Conservation (phyloP, 1,139 yeast genomes). For the Lodderomyces oxycetoniae region DNA sequence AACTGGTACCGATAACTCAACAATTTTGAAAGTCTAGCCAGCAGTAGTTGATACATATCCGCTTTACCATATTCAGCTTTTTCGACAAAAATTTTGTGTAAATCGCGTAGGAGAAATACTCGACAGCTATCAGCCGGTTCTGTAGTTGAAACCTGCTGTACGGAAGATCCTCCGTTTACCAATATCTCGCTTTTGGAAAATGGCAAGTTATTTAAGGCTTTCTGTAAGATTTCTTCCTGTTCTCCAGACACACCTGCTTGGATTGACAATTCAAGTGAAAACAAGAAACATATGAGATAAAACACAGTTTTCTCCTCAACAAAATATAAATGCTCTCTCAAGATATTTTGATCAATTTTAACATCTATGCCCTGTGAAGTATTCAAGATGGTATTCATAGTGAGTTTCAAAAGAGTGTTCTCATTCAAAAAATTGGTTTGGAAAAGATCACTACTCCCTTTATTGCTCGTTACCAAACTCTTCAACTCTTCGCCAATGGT, state of each 20-base stretch:
- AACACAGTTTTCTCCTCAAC: slow-evolving; percentile 3
- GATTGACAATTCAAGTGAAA: neutral
- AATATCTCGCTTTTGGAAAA: slow-evolving; percentile 1
- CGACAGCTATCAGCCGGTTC: slow-evolving; percentile 21
- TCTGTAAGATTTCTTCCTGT: neutral
- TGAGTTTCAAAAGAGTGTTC: slow-evolving; percentile 13
- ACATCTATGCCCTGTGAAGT: slow-evolving; percentile 4
- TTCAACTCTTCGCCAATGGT: slow-evolving; percentile 2
- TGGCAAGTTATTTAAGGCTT: slow-evolving; percentile 2
- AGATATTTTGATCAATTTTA: slow-evolving; percentile 3
- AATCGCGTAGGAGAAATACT: slow-evolving; percentile 20
- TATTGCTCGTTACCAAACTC: neutral
- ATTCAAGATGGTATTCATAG: slow-evolving; percentile 6
- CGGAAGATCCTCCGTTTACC: neutral
- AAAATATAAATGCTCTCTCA: neutral
- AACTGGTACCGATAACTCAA: slow-evolving; percentile 17
- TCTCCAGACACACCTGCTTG: neutral
- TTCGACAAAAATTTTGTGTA: slow-evolving; percentile 15
- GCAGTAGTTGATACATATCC: slow-evolving; percentile 22
- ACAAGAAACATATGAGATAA: slow-evolving; percentile 3
- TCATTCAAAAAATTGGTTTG: slow-evolving; percentile 7
- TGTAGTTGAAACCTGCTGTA: slow-evolving; percentile 9
- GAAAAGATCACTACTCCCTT: slow-evolving; percentile 1
- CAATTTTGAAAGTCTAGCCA: slow-evolving; percentile 15
- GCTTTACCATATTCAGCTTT: slow-evolving; percentile 23